Base-by-base conservation (phyloP, 768 basidiomycete species). In the Neoboletus brunneissimus region DNA sequence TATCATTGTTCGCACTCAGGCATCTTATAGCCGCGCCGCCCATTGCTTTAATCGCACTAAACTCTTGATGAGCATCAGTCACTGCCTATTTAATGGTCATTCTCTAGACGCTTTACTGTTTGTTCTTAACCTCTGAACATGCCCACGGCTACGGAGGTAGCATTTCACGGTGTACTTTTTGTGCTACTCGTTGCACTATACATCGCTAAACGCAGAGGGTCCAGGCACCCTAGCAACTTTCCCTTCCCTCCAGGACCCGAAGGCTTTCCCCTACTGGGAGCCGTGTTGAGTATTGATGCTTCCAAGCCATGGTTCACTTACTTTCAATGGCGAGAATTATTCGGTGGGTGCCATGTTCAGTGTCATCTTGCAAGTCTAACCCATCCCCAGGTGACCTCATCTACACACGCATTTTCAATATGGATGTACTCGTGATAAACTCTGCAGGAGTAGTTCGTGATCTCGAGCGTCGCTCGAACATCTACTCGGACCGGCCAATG, bases 161-260 rank as follows among this genome's bases (percentile, higher is more conserved):
- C 27, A 8, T 34, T 59, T 18, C 23, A 18, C 9, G 10, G 38
- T 31, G 27, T 41, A 35, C 27, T 59, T 22, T 18, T 61, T 18
- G 50, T 38, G 32, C 32, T 66, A 27, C 44, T 68, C 18, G 25
- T 49, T 16, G 35, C 53, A 13, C 44, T 68, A 8, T 66, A 58
- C 31, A 25, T 64, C 20, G 10, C 35, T 5, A 50, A 32, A 55
- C 51, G 58, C 48, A 43, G 31, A 20, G 13, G 31, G 16, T n/a
- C 55, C 29, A 41, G 35, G 16, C 42, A 29, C 13, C 40, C 46
- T 4, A 37, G 20, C 13, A 53, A 49, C 6, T 13, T 44, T 29
- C 63, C 73, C 20, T 72, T 81, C 31, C 79, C 79, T 48, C 79
- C 78, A 34, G 84, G 82, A 23, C 83, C 85, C 5, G 79, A 71